Percentiles rank a stretch among this genome's conserved stretches.
Conservation (phyloP, 192 early-diverging fungal species). For the Haplosporangium gracile region DNA sequence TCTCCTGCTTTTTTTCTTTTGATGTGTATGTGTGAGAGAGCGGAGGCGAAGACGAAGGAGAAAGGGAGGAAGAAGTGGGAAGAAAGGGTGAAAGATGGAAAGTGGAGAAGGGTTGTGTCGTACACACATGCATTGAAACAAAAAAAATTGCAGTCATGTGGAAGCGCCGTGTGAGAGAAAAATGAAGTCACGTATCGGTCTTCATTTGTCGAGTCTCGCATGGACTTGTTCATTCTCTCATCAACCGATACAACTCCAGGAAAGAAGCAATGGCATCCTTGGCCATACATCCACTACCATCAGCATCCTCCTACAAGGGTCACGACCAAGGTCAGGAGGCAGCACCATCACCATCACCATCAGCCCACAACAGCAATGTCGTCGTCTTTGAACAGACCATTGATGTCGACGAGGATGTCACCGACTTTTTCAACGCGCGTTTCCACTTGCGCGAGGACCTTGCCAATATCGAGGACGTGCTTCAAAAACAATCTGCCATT, state of each 20-base stretch:
- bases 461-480: slow-evolving; percentile 39
- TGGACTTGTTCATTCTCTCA: background rate
- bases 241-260: background rate
- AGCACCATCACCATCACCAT: background rate
- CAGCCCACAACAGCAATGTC: slow-evolving; percentile 27
- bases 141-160: too few species aligned
- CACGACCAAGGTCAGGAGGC: background rate
- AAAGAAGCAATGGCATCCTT: background rate
- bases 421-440: slow-evolving; percentile 55
- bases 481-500: slow-evolving; percentile 23
- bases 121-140: too few species aligned
- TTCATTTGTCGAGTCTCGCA: background rate
- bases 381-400: slow-evolving; percentile 55
- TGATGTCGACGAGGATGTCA: slow-evolving; percentile 48
- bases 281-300: background rate
- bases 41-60: background rate
- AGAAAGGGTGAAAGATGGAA: background rate
- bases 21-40: background rate
- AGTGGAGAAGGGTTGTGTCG: too few species aligned
- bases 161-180: too few species aligned
- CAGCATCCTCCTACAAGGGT: slow-evolving; percentile 4
- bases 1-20: background rate
- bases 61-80: background rate
- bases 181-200: too few species aligned
- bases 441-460: slow-evolving; percentile 54